Base-by-base conservation (phyloP, 257 asterid genomes). In the Apocynum venetum region DNA sequence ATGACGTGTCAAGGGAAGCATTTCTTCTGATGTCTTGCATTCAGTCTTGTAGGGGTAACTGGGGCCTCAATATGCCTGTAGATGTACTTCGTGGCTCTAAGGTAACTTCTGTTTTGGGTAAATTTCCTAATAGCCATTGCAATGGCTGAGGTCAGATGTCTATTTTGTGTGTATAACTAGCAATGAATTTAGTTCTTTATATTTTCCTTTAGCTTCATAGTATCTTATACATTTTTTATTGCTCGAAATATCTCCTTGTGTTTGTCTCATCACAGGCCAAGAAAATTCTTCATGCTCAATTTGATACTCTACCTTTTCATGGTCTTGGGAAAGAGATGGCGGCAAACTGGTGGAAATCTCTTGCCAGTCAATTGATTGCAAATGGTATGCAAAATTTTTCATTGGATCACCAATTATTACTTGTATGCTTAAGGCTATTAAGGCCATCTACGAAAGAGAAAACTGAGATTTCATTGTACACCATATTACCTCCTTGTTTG, bases 71-170 rank as follows among this genome's bases (percentile, higher is more conserved):
- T 86, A 78, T 94, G 83, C 97, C 97, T 8, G 81, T 94, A 35
- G 97, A 91, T 83, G 92, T 92, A 81, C 98, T 94, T 82, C 97
- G 97, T 60, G 98, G 98, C 80, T 94, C 98, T 82, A 89, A 90
- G 83, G 98, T 92, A 90, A 89, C 76, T 77, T 80, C 77, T 77
- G 76, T 52, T 11, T 77, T 72, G 55, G 78, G 78, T 70, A 59
- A 76, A 53, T 20, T 48, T 53, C 36, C 43, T 80, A 67, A 70
- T 41, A 53, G 80, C 76, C 51, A 17, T 35, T 63, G 11, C 49
- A 55, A 77, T 73, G 67, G 51, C n/a, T 55, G 73, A 67, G 53
- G 40, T 59, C 13, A 72, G 67, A 47, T 15, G 15, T 53, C n/a
- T 49, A 40, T 25, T 57, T 38, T 48, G 14, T 40, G 25, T 35